Conservation (phyloP, 163 green algal species). For the Smithsoniella earleae region DNA sequence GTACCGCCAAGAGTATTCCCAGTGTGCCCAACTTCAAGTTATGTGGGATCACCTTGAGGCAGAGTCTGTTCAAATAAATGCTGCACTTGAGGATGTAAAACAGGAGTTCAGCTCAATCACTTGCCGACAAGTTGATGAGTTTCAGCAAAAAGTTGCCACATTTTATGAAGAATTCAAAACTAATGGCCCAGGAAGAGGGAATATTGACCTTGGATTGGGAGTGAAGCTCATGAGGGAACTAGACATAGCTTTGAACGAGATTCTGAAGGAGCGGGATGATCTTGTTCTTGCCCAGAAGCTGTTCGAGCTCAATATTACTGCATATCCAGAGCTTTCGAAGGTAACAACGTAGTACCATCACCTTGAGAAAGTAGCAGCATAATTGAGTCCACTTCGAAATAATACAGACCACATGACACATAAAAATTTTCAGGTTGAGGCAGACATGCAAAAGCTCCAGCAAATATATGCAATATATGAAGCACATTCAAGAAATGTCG, state of each 20-base stretch:
- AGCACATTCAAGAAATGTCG: slow-evolving; percentile 55
- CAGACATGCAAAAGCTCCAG: slow-evolving; percentile 56
- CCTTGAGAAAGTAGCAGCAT: too few relatives aligned
- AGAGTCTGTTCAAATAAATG: slow-evolving; percentile 56
- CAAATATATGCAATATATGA: slow-evolving; percentile 68
- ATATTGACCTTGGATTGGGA: slow-evolving; percentile 48
- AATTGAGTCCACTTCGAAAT: too few relatives aligned
- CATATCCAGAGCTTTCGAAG: slow-evolving; percentile 56
- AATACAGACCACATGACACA: too few relatives aligned
- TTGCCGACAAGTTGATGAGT: slow-evolving; percentile 44
- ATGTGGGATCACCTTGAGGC: slow-evolving; percentile 51
- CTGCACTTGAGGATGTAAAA: slow-evolving; percentile 59
- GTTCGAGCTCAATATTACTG: slow-evolving; percentile 69
- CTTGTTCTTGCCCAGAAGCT: slow-evolving; percentile 74
- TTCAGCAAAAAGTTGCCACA: slow-evolving; percentile 36
- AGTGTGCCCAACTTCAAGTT: slow-evolving; percentile 35
- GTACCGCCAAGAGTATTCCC: slow-evolving; percentile 30
- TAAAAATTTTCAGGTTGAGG: slow-evolving; percentile 48
- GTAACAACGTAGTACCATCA: too few relatives aligned
- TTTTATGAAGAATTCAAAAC: slow-evolving; percentile 49
- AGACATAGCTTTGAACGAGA: slow-evolving; percentile 38
- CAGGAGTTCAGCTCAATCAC: slow-evolving; percentile 61
- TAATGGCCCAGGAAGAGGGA: slow-evolving; percentile 51
- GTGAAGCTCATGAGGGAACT: slow-evolving; percentile 55
- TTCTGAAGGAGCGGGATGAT: slow-evolving; percentile 48